Evolutionary conservation across 495 filamentous ascomycete species (phyloP), one percentile per base, ranked within the genome.

Genomic region (Hypoxylon subgilvum): DNA sequence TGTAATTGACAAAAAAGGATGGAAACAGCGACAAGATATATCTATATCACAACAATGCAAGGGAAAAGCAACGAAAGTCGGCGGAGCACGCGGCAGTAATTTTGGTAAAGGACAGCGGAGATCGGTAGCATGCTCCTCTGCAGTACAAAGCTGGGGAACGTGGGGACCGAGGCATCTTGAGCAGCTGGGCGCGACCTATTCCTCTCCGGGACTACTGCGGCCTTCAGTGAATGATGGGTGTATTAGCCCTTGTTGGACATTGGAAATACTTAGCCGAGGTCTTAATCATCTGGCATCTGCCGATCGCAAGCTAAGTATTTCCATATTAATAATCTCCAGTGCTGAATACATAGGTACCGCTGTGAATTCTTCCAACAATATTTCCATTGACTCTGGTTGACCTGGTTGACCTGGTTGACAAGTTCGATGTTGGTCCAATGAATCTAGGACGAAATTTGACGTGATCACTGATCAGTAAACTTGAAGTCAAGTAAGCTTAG

Each of bases 91-190:
- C 52, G 52, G 57, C 43, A 61, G 30, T 22, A 23, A n/a, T n/a
- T n/a, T n/a, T n/a, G n/a, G n/a, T n/a, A n/a, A n/a, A n/a, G n/a
- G n/a, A n/a, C n/a, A 25, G 56, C 43, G 47, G 56, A 61, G 53
- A 61, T 44, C 28, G 57, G 50, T 32, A 12, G 14, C n/a, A 25
- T 5, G 6, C 23, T 35, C 9, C 25, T 2, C 19, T 14, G 8
- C 40, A 31, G 42, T 19, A 8, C 31, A 39, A 49, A 43, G n/a
- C 52, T 56, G 60, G 53, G 52, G 48, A 57, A 43, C 52, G 51
- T 52, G 53, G 52, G 48, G 53, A 43, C 60, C 60, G 60, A 63
- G 60, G 60, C 60, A 63, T 53, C 48, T 19, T 4, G 8, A 21
- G 9, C 3, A 18, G 14, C 28, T 21, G 22, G 13, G 18, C 0